Evolutionary conservation across 306 rosid genomes (phyloP), one percentile per base, ranked within the genome.

Genomic region (Cotoneaster glaucophyllus): DNA sequence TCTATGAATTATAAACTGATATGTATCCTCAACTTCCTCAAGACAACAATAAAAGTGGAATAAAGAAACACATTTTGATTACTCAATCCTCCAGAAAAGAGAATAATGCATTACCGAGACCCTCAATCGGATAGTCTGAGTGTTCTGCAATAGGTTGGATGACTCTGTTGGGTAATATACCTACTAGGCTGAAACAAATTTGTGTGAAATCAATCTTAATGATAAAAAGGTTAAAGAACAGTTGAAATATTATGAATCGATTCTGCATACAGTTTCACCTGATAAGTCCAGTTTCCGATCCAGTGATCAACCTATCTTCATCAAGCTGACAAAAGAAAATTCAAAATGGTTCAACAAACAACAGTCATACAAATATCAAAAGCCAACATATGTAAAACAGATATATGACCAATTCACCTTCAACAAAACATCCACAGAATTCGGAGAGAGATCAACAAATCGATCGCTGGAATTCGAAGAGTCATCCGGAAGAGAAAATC

Each of bases 121-220:
- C 79, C 78, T 93, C 98, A 71, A 94, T 79, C 4, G 98, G 97
- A 82, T 83, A 87, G 54, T 91, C 94, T 13, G 94, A 91, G 86
- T 94, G 97, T 83, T 91, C 96, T 5, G 97, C 96, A 75, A 94
- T 94, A 39, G 97, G 98, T 80, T 91, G 96, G 80, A 94, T 88
- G 70, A 91, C 53, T 82, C 87, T 90, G 88, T 91, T 94, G 12
- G 98, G 98, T 73, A 94, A 86, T 86, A 94, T 85, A 78, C 92
- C 97, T 31, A 94, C 85, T 78, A 94, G 74, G 83, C 97, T 94
- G 80, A 69, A 75, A 57, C 17, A 75, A 59, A 71, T 56, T 64
- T 4, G 69, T 11, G 39, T 1, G 48, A 37, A 54, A 48, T 34
- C 39, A 69, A 79, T 67, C 34, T 65, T 59, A 21, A 24, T 34